Evolutionary conservation across 179 eudicot species (phyloP).

Genomic region (Gypsophila paniculata): DNA sequence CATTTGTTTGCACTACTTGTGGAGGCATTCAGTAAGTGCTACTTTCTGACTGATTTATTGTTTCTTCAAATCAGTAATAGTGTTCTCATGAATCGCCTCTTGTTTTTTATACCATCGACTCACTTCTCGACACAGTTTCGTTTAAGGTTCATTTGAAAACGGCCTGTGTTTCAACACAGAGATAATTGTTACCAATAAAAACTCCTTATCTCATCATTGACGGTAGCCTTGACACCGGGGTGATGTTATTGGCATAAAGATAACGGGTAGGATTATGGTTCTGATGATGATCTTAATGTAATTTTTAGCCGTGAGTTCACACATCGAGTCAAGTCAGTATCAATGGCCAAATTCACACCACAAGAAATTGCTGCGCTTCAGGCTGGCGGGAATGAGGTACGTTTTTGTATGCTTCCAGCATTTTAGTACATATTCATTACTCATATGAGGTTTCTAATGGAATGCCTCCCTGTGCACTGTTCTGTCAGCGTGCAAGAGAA

Average conservation of each 20-base stretch:
- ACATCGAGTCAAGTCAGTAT: slow-evolving; percentile 90
- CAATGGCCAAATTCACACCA: slow-evolving; percentile 89
- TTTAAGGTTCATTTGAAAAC: not conserved
- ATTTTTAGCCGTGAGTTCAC: slow-evolving; percentile 91
- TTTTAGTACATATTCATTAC: slow-evolving; percentile 10
- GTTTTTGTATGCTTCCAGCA: not conserved
- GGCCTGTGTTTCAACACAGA: not conserved
- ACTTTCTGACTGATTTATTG: slow-evolving; percentile 1
- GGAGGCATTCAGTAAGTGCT: slow-evolving; percentile 50
- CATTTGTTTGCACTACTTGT: slow-evolving; percentile 50
- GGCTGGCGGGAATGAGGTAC: slow-evolving; percentile 92
- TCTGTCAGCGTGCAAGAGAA: slow-evolving; percentile 66
- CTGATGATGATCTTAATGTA: not conserved
- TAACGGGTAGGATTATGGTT: not conserved
- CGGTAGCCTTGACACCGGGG: too few species aligned
- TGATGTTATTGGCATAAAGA: not conserved
- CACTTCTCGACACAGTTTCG: not conserved
- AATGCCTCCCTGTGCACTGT: not conserved
- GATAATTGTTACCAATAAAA: too few species aligned
- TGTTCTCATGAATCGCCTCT: slow-evolving; percentile 3
- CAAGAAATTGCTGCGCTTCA: slow-evolving; percentile 93
- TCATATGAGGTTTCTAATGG: slow-evolving; percentile 14
- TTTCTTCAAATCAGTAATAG: slow-evolving; percentile 8
- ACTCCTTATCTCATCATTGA: too few species aligned
- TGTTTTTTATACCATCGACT: not conserved